A percentile compares a stretch with the other conserved stretches of the same genome.
These are phyloP conservation scores for Scheffersomyces stipitis DNA, from an alignment of 805 yeast species.

Conservation along the genomic window DNA sequence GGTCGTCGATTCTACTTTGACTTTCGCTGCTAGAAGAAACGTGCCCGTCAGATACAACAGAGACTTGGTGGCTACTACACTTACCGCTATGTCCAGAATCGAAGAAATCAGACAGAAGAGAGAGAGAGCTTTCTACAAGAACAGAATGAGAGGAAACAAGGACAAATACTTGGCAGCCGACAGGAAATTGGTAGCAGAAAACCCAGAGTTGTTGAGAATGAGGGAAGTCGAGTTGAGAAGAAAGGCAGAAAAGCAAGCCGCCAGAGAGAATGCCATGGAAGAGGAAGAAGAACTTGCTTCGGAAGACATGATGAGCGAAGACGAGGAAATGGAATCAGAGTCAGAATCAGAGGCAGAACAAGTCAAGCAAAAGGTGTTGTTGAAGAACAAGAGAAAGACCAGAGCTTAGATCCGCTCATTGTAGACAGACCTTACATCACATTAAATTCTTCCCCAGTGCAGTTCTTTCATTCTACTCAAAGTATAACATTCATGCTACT, in stretches of 20 bases:
- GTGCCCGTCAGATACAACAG: conserved; percentile 97
- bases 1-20: conserved; percentile 94
- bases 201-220: conserved; percentile 87
- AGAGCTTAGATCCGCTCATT: conserved; percentile 14
- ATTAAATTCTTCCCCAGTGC: too few species aligned
- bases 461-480: too few species aligned
- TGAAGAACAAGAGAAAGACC: conserved; percentile 60
- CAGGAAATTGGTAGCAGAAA: conserved; percentile 79
- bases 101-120: conserved; percentile 95
- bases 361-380: conserved; percentile 55
- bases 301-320: conserved; percentile 35
- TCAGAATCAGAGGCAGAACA: conserved; percentile 45
- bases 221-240: conserved; percentile 90
- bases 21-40: conserved; percentile 96
- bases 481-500: too few species aligned
- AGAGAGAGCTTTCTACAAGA: conserved; percentile 98
- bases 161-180: conserved; percentile 83
- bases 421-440: too few species aligned
- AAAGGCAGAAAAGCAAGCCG: conserved; percentile 68
- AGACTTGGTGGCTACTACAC: conserved; percentile 90
- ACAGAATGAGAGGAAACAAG: conserved; percentile 97
- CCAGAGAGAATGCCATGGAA: conserved; percentile 49
- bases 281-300: conserved; percentile 45
- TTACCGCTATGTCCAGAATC: conserved; percentile 92
- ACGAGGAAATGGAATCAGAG: conserved; percentile 45